phyloP scores from a whole-genome alignment of 768 basidiomycete genomes.

The Ephemerocybe angulata region DNA sequence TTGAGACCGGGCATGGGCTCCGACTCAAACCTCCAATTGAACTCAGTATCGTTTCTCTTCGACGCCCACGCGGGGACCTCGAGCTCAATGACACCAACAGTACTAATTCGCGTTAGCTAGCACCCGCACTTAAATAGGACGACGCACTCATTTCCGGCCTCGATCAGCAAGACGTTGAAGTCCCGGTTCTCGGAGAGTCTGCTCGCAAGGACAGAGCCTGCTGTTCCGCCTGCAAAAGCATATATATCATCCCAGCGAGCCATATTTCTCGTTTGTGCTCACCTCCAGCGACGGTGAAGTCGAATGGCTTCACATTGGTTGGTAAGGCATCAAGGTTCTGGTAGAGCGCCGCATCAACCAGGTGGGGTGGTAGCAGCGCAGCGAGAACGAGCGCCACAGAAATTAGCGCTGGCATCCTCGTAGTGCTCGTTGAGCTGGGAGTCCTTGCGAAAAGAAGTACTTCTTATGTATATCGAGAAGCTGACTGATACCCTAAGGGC shows the following conservation, averaged over 20 bases:
- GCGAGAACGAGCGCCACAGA: too few relatives aligned
- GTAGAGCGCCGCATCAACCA: too few relatives aligned
- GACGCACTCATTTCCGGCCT: neutral
- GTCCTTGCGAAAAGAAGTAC: too few relatives aligned
- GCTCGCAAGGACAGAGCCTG: neutral
- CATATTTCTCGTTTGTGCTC: neutral
- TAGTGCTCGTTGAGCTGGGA: too few relatives aligned
- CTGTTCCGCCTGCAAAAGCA: neutral
- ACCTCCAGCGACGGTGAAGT: constrained; percentile 11
- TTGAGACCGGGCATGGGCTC: constrained; percentile 19
- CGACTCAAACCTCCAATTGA: constrained; percentile 21
- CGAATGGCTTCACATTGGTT: neutral
- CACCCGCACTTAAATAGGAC: neutral
- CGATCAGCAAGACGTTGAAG: neutral
- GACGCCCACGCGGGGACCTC: constrained; percentile 1
- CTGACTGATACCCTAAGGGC: too few relatives aligned
- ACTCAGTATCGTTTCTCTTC: neutral
- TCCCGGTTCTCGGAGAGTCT: neutral
- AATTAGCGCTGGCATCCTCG: too few relatives aligned
- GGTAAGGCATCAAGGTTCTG: neutral
- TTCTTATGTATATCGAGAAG: too few relatives aligned
- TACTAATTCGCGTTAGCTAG: constrained; percentile 1
- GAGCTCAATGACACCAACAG: constrained; percentile 8
- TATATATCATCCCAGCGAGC: neutral
- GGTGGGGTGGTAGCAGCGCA: too few relatives aligned